Percentiles rank a stretch among this genome's conserved stretches.
Conservation (phyloP, 352 stramenopile species). For the Pythium pyrilobum region DNA sequence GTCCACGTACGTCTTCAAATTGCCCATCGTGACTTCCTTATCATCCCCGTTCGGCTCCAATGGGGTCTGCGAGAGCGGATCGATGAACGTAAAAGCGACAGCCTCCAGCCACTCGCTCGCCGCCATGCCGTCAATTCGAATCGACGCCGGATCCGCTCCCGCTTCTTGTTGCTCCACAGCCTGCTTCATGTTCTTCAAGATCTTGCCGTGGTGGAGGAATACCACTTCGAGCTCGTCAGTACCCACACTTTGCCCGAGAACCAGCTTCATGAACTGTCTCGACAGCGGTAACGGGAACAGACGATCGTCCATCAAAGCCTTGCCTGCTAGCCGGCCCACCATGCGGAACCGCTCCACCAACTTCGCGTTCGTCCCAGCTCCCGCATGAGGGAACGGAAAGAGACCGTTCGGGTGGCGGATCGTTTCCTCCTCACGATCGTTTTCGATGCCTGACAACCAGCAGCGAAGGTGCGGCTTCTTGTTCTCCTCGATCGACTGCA, state of each 20-base stretch:
- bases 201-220: conserved; percentile 59
- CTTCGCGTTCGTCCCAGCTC: conserved; percentile 8
- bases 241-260: conserved; percentile 54
- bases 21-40: conserved; percentile 44
- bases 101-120: conserved; percentile 55
- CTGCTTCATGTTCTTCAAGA: conserved; percentile 48
- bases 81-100: conserved; percentile 68
- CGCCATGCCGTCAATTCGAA: conserved; percentile 56
- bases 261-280: conserved; percentile 69
- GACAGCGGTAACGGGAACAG: conserved; percentile 72
- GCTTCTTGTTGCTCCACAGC: conserved; percentile 1
- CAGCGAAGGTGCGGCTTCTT: conserved; percentile 24
- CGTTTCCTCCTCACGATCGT: conserved; percentile 32
- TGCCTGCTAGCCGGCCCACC: conserved; percentile 75
- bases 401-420: conserved; percentile 77
- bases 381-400: conserved; percentile 60
- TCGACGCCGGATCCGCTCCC: conserved; percentile 27
- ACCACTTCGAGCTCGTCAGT: conserved; percentile 49
- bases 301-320: conserved; percentile 78
- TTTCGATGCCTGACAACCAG: conserved; percentile 57
- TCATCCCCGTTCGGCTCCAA: conserved; percentile 38
- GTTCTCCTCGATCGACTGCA: conserved; percentile 57
- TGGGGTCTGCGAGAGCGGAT: conserved; percentile 69
- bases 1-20: conserved; percentile 51
- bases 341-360: conserved; percentile 72